phyloP scores from a whole-genome alignment of 495 filamentous ascomycete species.

The Lasiosphaeria hispida region DNA sequence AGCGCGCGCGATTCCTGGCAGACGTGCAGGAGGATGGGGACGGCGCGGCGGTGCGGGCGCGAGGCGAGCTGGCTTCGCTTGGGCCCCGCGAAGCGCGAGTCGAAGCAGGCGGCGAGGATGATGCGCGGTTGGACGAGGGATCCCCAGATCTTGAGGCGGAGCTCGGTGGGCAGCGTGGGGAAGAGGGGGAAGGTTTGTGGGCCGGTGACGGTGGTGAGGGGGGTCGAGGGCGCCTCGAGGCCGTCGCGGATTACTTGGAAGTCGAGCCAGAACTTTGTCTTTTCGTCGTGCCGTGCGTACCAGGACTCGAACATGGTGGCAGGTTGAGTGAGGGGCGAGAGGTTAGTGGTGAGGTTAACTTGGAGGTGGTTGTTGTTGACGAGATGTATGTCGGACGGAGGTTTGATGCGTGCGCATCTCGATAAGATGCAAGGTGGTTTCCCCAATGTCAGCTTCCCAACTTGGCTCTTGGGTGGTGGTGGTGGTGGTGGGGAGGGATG shows the following conservation, averaged over 20 bases:
- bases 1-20: slow-evolving; percentile 42
- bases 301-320: slow-evolving; percentile 17
- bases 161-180: slow-evolving; percentile 40
- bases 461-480: slow-evolving; percentile 3
- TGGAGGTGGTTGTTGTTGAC: neutral
- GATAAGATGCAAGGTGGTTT: slow-evolving; percentile 1
- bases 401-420: neutral
- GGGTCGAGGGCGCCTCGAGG: slow-evolving; percentile 3
- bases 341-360: too few species aligned
- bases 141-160: slow-evolving; percentile 48
- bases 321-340: too few species aligned
- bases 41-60: slow-evolving; percentile 18
- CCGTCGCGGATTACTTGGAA: slow-evolving; percentile 40
- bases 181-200: slow-evolving; percentile 36
- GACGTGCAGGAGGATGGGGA: slow-evolving; percentile 40
- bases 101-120: slow-evolving; percentile 33
- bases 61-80: slow-evolving; percentile 18
- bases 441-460: too few species aligned
- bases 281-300: slow-evolving; percentile 14
- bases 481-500: neutral
- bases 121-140: slow-evolving; percentile 40
- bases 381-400: neutral
- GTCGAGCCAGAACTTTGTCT: slow-evolving; percentile 35
- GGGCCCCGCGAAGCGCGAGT: slow-evolving; percentile 16
- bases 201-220: neutral